Conservation (phyloP, 2,329 filamentous ascomycete species). For the Pseudohalonectria lignicola region DNA sequence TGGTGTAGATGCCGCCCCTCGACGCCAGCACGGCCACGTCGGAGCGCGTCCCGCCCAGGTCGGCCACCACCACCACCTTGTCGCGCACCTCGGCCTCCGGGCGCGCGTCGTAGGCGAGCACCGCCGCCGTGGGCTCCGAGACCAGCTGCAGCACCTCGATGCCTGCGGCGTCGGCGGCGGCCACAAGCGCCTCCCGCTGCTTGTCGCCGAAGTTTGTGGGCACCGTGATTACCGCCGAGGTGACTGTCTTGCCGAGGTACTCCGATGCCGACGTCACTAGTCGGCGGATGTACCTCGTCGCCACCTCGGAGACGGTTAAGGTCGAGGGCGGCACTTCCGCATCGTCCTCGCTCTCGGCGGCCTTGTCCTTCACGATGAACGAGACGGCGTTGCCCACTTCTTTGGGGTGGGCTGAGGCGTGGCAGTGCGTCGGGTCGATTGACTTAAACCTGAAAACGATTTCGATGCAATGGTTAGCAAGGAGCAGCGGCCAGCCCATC, state of each 20-base stretch:
- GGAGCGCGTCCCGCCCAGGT: constrained; percentile 84
- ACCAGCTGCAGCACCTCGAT: constrained; percentile 90
- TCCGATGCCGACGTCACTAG: constrained; percentile 77
- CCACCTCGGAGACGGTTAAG: constrained; percentile 68
- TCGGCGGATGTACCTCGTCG: constrained; percentile 74
- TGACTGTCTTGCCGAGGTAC: constrained; percentile 86
- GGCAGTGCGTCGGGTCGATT: constrained; percentile 91
- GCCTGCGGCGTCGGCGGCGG: constrained; percentile 68
- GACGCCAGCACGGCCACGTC: constrained; percentile 87
- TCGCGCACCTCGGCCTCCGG: constrained; percentile 65
- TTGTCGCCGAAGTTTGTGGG: constrained; percentile 87
- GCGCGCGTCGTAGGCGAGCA: constrained; percentile 84
- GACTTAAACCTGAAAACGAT: constrained; percentile 59
- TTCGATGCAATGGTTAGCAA: neutral
- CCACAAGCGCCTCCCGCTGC: constrained; percentile 71
- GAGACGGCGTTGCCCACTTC: constrained; percentile 61
- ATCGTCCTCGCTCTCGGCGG: constrained; percentile 33
- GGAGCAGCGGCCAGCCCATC: too few relatives aligned
- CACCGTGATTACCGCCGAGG: constrained; percentile 86
- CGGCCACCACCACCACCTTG: constrained; percentile 85
- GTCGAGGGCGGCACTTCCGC: constrained; percentile 40
- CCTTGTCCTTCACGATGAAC: constrained; percentile 75
- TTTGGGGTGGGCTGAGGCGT: constrained; percentile 83
- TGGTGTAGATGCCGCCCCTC: constrained; percentile 90
- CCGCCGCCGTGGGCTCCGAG: constrained; percentile 77